A percentile compares a stretch with the other conserved stretches of the same genome.
phyloP scores from a whole-genome alignment of 768 basidiomycete genomes.

The Jaapia argillacea region DNA sequence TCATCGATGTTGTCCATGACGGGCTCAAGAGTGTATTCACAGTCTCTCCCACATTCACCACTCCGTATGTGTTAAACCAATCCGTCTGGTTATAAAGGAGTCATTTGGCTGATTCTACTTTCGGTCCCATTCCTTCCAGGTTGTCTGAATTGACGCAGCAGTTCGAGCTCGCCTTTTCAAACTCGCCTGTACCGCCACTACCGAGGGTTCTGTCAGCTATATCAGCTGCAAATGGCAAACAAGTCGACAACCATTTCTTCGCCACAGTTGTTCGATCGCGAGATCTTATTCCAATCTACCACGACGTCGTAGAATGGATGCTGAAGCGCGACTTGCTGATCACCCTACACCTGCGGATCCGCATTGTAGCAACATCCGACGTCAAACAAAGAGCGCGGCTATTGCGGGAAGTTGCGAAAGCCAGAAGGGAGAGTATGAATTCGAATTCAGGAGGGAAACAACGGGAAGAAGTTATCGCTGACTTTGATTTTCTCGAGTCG shows the following conservation, averaged over 20 bases:
- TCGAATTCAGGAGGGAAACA: slow-evolving; percentile 9
- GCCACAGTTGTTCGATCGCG: slow-evolving; percentile 65
- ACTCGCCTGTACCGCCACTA: slow-evolving; percentile 58
- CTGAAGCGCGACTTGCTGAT: slow-evolving; percentile 79
- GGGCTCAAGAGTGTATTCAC: slow-evolving; percentile 78
- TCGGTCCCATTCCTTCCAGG: slow-evolving; percentile 22
- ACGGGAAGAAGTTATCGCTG: no score
- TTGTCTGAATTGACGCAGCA: slow-evolving; percentile 43
- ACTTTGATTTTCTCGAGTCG: no score
- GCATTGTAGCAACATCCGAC: slow-evolving; percentile 68
- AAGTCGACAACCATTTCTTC: slow-evolving; percentile 67
- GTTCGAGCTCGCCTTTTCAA: slow-evolving; percentile 52
- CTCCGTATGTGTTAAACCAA: slow-evolving; percentile 35
- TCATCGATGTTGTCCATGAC: slow-evolving; percentile 77
- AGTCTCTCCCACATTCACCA: slow-evolving; percentile 53
- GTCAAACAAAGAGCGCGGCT: slow-evolving; percentile 63
- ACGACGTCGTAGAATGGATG: slow-evolving; percentile 86
- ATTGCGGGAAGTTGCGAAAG: slow-evolving; percentile 22
- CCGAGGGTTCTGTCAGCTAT: slow-evolving; percentile 67
- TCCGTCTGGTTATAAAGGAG: slow-evolving; percentile 1
- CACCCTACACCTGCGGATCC: slow-evolving; percentile 77
- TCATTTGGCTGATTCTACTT: slow-evolving; percentile 3
- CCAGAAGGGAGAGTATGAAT: slow-evolving; percentile 24
- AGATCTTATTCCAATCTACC: slow-evolving; percentile 58
- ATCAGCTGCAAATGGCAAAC: slow-evolving; percentile 56